A percentile compares a stretch with the other conserved stretches of the same genome.
These are phyloP conservation scores for Paraurostyla sp. DNA, from an alignment of 73 alveolate genomes.

Conservation along the genomic window DNA sequence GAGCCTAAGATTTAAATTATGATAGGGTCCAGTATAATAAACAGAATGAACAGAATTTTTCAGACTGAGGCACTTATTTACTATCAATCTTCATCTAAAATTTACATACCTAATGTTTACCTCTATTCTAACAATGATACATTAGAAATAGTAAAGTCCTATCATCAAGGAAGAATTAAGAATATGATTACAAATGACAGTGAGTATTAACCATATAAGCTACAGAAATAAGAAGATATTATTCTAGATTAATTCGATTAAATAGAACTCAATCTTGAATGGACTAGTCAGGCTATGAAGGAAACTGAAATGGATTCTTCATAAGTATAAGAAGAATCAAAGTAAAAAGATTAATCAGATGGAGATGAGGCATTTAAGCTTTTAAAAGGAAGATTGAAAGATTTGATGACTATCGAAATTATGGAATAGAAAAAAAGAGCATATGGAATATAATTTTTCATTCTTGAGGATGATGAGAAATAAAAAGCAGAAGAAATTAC, in stretches of 20 bases:
- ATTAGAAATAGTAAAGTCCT: too few species aligned
- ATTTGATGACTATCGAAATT: neutral
- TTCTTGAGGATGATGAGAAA: neutral
- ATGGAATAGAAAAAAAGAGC: slow-evolving; percentile 16
- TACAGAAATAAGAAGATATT: neutral
- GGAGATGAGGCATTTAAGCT: neutral
- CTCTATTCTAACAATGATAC: neutral
- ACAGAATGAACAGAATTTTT: slow-evolving; percentile 26
- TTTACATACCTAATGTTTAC: neutral
- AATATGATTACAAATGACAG: neutral
- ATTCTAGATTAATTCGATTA: neutral
- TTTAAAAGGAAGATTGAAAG: neutral
- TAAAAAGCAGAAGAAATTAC: neutral
- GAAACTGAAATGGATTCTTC: neutral
- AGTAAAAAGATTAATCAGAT: neutral
- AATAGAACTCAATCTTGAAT: neutral
- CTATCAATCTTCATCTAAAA: neutral
- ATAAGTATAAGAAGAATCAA: too few species aligned
- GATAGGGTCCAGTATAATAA: slow-evolving; percentile 6
- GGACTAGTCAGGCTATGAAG: neutral
- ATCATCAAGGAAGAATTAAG: neutral
- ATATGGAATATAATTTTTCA: neutral
- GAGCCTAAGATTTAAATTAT: slow-evolving; percentile 61
- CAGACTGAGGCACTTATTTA: neutral
- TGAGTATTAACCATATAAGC: neutral